A percentile compares a stretch with the other conserved stretches of the same genome.
These are phyloP conservation scores for Artemisia annua DNA, from an alignment of 129 eudicot genomes.

Conservation along the genomic window DNA sequence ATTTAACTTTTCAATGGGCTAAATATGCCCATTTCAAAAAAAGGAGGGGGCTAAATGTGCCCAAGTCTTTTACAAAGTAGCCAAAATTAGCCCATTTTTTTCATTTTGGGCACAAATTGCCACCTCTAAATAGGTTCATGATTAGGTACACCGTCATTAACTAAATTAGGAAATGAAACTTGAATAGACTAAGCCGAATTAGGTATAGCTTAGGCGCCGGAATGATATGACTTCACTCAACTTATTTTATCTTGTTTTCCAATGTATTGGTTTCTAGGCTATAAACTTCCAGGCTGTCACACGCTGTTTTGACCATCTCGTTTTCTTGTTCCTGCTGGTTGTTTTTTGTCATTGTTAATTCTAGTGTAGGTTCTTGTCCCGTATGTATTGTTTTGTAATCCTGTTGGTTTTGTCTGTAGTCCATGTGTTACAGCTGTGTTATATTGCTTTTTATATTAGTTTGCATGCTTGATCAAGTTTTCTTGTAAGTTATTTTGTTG, in stretches of 20 bases:
- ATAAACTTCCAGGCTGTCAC: not conserved
- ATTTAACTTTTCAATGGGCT: too few relatives aligned
- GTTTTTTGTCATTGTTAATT: not conserved
- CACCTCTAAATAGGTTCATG: too few relatives aligned
- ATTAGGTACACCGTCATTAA: not conserved
- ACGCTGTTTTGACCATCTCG: not conserved
- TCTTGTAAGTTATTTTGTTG: not conserved
- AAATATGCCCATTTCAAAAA: too few relatives aligned
- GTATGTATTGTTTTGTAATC: not conserved
- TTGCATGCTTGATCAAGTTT: not conserved
- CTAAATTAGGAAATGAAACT: not conserved
- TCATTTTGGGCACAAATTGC: too few relatives aligned
- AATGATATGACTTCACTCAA: not conserved
- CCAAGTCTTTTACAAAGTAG: too few relatives aligned
- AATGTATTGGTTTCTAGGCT: not conserved
- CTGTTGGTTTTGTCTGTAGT: conserved; percentile 1
- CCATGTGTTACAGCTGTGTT: not conserved
- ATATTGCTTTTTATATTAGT: not conserved
- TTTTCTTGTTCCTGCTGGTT: not conserved
- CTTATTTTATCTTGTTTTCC: not conserved
- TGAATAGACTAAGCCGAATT: not conserved
- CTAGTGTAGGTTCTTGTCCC: too few relatives aligned
- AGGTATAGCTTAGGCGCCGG: not conserved
- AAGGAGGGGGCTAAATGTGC: too few relatives aligned
- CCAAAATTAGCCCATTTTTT: too few relatives aligned